Percentiles rank a stretch among this genome's conserved stretches.
Evolutionary conservation across 768 basidiomycete species (phyloP).

Genomic region (Filobasidium floriforme): DNA sequence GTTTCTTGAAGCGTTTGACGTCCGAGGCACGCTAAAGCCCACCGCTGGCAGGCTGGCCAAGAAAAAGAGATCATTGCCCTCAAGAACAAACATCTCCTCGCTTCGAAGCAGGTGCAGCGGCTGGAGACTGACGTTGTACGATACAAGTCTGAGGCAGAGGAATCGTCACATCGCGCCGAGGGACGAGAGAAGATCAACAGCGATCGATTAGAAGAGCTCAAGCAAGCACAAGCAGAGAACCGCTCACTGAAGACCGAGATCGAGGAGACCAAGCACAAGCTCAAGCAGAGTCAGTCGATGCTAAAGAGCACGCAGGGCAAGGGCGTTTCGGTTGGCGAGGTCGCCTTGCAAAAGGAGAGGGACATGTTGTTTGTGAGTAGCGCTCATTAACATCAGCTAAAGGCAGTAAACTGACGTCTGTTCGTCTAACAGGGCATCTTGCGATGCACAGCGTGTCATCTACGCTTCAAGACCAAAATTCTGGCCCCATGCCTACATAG

Average conservation of each 20-base stretch:
- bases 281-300: slow-evolving; percentile 7
- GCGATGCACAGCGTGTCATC: slow-evolving; percentile 20
- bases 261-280: slow-evolving; percentile 13
- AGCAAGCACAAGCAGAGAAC: neutral
- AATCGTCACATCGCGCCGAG: slow-evolving; percentile 6
- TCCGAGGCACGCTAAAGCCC: neutral
- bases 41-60: slow-evolving; percentile 44
- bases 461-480: slow-evolving; percentile 22
- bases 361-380: slow-evolving; percentile 25
- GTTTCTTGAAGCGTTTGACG: neutral
- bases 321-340: slow-evolving; percentile 9
- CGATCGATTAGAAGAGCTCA: slow-evolving; percentile 3
- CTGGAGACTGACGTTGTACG: slow-evolving; percentile 13
- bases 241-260: slow-evolving; percentile 7
- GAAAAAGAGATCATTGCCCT: slow-evolving; percentile 43
- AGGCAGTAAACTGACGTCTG: neutral
- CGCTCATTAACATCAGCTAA: neutral
- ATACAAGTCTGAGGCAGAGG: slow-evolving; percentile 18
- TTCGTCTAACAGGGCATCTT: slow-evolving; percentile 15
- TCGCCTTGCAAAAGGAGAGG: slow-evolving; percentile 20
- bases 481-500: slow-evolving; percentile 20
- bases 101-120: slow-evolving; percentile 34
- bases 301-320: slow-evolving; percentile 9
- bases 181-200: slow-evolving; percentile 1
- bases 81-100: slow-evolving; percentile 35